Conservation (phyloP, 2,329 filamentous ascomycete genomes). For the Alternaria longipes region DNA sequence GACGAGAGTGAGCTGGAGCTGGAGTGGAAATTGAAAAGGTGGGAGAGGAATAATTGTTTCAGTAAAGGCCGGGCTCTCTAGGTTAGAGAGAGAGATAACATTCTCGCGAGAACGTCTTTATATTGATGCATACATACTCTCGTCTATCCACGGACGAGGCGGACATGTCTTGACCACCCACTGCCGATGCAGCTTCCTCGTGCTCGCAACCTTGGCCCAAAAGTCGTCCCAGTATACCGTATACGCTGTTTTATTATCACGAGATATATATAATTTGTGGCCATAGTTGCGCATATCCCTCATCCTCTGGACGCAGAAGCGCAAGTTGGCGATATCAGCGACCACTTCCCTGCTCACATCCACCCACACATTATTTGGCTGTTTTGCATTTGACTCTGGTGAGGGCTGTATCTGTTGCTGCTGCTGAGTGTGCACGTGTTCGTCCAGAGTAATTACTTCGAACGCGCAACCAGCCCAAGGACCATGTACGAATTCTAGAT, state of each 20-base stretch:
- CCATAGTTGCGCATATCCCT: fast-evolving
- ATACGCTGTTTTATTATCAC: neutral
- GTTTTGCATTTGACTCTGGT: neutral
- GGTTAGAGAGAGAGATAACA: too few relatives aligned
- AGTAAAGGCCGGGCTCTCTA: too few relatives aligned
- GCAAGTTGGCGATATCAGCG: slow-evolving; percentile 16
- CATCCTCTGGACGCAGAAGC: slow-evolving; percentile 10
- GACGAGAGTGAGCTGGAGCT: too few relatives aligned
- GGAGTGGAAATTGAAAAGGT: too few relatives aligned
- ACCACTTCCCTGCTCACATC: slow-evolving; percentile 19
- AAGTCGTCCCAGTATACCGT: slow-evolving; percentile 50
- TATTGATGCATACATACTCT: neutral
- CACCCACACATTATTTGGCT: neutral
- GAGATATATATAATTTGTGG: neutral
- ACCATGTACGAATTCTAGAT: slow-evolving; percentile 10
- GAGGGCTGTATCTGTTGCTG: too few relatives aligned
- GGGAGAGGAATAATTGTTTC: too few relatives aligned
- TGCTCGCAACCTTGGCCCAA: neutral
- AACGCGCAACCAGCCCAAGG: slow-evolving; percentile 23
- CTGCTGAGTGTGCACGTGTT: slow-evolving; percentile 1
- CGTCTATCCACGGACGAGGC: slow-evolving; percentile 3
- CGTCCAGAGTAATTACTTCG: slow-evolving; percentile 18
- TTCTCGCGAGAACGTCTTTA: neutral
- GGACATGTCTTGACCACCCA: neutral
- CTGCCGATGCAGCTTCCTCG: neutral